phyloP scores from a whole-genome alignment of 768 basidiomycete species.

The Pisolithus tinctorius region DNA sequence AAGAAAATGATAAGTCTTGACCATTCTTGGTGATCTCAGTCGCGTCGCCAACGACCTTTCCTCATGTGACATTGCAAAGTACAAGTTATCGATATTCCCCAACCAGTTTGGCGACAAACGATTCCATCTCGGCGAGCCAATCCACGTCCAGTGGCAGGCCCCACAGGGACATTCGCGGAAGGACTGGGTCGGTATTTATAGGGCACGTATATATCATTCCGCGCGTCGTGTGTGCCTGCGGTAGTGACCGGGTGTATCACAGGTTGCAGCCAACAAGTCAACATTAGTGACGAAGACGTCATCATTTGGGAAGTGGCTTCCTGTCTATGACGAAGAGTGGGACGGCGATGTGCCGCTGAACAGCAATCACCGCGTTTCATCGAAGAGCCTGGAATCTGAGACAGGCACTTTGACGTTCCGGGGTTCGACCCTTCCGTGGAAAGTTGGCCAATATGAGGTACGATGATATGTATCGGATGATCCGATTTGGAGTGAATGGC shows the following conservation, averaged over 20 bases:
- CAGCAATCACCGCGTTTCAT: slow-evolving; percentile 29
- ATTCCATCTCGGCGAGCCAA: slow-evolving; percentile 90
- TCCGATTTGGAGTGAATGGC: not conserved
- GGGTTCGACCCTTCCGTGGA: slow-evolving; percentile 80
- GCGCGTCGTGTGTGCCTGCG: not conserved
- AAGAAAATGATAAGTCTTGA: not conserved
- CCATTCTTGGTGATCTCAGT: slow-evolving; percentile 27
- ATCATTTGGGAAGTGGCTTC: slow-evolving; percentile 88
- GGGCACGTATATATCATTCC: slow-evolving; percentile 35
- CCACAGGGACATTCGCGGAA: slow-evolving; percentile 79
- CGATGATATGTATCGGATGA: not conserved
- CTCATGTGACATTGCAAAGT: slow-evolving; percentile 72
- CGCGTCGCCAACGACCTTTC: slow-evolving; percentile 81
- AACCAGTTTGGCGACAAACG: slow-evolving; percentile 44
- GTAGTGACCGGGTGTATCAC: not conserved
- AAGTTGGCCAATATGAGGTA: slow-evolving; percentile 77
- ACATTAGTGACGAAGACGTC: slow-evolving; percentile 77
- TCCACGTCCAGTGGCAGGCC: slow-evolving; percentile 81
- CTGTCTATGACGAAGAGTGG: slow-evolving; percentile 89
- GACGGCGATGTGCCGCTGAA: slow-evolving; percentile 75
- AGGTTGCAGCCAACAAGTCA: slow-evolving; percentile 87
- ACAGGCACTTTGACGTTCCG: slow-evolving; percentile 69
- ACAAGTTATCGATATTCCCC: slow-evolving; percentile 58
- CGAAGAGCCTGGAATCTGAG: slow-evolving; percentile 37
- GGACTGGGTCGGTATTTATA: slow-evolving; percentile 96